These are phyloP conservation scores for Sclerotinia minor DNA, from an alignment of 2,329 filamentous ascomycete species.

Conservation along the genomic window DNA sequence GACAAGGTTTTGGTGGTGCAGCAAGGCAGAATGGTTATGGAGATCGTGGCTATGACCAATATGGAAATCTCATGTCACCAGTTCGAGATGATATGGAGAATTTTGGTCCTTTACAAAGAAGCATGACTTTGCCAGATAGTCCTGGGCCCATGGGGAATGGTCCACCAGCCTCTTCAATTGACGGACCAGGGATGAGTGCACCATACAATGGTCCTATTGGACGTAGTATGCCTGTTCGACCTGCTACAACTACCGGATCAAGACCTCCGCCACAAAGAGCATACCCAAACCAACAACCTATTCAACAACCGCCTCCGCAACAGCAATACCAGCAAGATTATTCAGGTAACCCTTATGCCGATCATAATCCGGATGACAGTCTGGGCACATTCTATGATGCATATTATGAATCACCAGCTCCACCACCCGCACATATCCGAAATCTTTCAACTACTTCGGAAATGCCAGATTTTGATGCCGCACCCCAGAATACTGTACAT, in stretches of 20 bases:
- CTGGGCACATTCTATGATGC: slow-evolving; percentile 56
- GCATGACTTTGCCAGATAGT: slow-evolving; percentile 59
- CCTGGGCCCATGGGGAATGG: slow-evolving; percentile 46
- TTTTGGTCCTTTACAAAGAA: slow-evolving; percentile 56
- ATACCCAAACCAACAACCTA: slow-evolving; percentile 48
- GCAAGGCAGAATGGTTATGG: slow-evolving; percentile 36
- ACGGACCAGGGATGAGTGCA: slow-evolving; percentile 42
- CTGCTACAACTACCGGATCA: slow-evolving; percentile 55
- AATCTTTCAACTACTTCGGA: slow-evolving; percentile 34
- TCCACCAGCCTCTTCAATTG: slow-evolving; percentile 34
- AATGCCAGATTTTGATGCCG: slow-evolving; percentile 40
- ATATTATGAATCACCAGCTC: slow-evolving; percentile 50
- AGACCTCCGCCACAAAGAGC: slow-evolving; percentile 55
- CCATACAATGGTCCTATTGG: slow-evolving; percentile 50
- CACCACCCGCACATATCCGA: slow-evolving; percentile 27
- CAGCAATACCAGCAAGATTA: slow-evolving; percentile 28
- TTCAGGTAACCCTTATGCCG: slow-evolving; percentile 30
- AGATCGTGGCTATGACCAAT: slow-evolving; percentile 36
- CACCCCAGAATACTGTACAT: slow-evolving; percentile 27
- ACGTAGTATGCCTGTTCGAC: slow-evolving; percentile 52
- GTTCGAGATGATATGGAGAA: slow-evolving; percentile 40
- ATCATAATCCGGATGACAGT: slow-evolving; percentile 41
- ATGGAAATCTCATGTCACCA: slow-evolving; percentile 35
- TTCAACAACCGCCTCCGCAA: slow-evolving; percentile 33
- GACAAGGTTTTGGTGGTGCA: slow-evolving; percentile 26